phyloP scores from a whole-genome alignment of 352 stramenopile genomes.

The Globisporangium heterothallicum region DNA sequence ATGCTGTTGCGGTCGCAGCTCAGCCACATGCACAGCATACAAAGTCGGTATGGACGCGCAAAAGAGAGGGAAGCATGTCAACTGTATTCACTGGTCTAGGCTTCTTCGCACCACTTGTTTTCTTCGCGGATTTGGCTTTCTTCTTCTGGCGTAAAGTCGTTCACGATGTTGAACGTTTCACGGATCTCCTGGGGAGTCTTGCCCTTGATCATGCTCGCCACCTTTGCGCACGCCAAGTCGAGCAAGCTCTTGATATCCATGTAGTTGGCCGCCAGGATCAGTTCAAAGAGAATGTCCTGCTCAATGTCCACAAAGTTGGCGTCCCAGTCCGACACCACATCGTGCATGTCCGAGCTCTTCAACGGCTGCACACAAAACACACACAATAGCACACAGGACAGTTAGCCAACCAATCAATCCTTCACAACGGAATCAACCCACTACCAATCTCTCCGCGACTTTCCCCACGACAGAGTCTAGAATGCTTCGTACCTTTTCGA shows the following conservation, averaged over 20 bases:
- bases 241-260: slow-evolving; percentile 98
- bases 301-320: slow-evolving; percentile 99
- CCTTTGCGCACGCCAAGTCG: slow-evolving; percentile 90
- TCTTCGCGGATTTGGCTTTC: slow-evolving; percentile 99
- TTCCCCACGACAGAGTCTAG: no score
- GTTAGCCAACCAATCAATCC: background rate
- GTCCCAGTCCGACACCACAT: slow-evolving; percentile 99
- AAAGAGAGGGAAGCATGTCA: no score
- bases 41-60: no score
- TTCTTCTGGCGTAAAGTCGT: slow-evolving; percentile 99
- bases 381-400: background rate
- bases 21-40: no score
- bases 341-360: slow-evolving; percentile 97
- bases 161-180: slow-evolving; percentile 99
- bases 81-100: slow-evolving; percentile 48
- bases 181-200: slow-evolving; percentile 99
- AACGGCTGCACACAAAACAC: slow-evolving; percentile 74
- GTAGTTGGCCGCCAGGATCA: slow-evolving; percentile 99
- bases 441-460: no score
- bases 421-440: background rate
- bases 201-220: slow-evolving; percentile 91
- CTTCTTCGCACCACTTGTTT: slow-evolving; percentile 99
- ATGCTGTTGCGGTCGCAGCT: no score
- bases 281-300: slow-evolving; percentile 98
- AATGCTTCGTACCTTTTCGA: slow-evolving; percentile 90